These are phyloP conservation scores for Nyctanthes arbortristis DNA, from an alignment of 257 asterid species.

Conservation along the genomic window DNA sequence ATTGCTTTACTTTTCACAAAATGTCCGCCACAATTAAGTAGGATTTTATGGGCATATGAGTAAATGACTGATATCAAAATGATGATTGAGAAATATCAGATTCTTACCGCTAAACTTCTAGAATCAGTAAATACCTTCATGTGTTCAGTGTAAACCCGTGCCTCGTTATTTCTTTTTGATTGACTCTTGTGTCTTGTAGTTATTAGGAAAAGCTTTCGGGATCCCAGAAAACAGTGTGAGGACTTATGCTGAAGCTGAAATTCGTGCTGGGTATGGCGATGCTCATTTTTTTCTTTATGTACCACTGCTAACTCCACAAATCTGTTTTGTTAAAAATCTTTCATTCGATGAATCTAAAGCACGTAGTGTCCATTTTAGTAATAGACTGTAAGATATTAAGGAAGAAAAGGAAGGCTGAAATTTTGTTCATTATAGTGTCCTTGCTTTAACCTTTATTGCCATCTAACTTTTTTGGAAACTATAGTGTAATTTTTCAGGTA, in stretches of 20 bases:
- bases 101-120: background rate
- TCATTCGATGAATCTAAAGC: background rate
- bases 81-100: background rate
- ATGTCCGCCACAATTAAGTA: background rate
- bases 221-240: constrained; percentile 82
- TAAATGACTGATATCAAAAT: background rate
- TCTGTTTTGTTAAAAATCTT: background rate
- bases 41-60: background rate
- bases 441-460: no score
- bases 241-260: constrained; percentile 97
- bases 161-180: background rate
- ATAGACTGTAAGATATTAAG: no score
- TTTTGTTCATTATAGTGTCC: no score
- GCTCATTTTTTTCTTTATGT: background rate
- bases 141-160: background rate
- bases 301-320: constrained; percentile 4
- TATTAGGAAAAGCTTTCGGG: constrained; percentile 86
- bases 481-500: constrained; percentile 91
- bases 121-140: no score
- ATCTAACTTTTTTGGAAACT: constrained; percentile 44
- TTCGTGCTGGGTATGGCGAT: constrained; percentile 81
- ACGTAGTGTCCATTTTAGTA: no score
- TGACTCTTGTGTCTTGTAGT: constrained; percentile 37
- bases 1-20: background rate
- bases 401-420: no score